phyloP scores from a whole-genome alignment of 768 basidiomycete genomes.

The Leccinum variicolor region DNA sequence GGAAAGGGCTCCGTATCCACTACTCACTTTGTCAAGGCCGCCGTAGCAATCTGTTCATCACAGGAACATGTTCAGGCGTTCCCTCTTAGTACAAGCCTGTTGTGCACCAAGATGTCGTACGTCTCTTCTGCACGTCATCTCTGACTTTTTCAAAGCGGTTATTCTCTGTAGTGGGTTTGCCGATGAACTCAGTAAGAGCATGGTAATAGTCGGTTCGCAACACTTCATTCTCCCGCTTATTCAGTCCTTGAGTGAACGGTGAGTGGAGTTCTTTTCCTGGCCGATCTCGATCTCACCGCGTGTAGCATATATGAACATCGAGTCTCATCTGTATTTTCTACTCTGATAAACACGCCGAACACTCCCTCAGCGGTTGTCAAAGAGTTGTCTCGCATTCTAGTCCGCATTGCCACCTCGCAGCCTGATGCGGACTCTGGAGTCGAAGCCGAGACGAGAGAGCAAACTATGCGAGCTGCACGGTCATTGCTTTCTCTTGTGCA shows the following conservation, averaged over 20 bases:
- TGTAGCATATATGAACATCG: conserved; percentile 32
- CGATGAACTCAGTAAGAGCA: conserved; percentile 42
- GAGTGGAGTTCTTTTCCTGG: conserved; percentile 23
- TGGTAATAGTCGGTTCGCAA: conserved; percentile 50
- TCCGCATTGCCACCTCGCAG: conserved; percentile 17
- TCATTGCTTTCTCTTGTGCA: conserved; percentile 54
- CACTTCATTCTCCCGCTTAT: conserved; percentile 57
- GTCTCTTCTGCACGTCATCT: conserved; percentile 23
- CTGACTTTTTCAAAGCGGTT: neutral
- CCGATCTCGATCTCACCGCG: neutral
- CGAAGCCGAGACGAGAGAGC: conserved; percentile 5
- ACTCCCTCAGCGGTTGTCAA: conserved; percentile 20
- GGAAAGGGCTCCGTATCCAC: conserved; percentile 38
- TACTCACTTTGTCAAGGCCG: conserved; percentile 61
- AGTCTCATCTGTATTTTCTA: conserved; percentile 27
- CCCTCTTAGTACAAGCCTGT: conserved; percentile 35
- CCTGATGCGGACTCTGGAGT: neutral
- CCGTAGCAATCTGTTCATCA: conserved; percentile 60
- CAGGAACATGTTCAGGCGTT: conserved; percentile 56
- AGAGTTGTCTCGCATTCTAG: conserved; percentile 21
- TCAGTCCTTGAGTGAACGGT: conserved; percentile 37
- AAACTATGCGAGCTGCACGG: conserved; percentile 15
- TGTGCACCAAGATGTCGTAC: conserved; percentile 48
- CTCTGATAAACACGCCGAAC: conserved; percentile 28
- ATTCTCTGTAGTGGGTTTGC: conserved; percentile 39